phyloP scores from a whole-genome alignment of 805 yeast species.

The Myxozyma udenii region DNA sequence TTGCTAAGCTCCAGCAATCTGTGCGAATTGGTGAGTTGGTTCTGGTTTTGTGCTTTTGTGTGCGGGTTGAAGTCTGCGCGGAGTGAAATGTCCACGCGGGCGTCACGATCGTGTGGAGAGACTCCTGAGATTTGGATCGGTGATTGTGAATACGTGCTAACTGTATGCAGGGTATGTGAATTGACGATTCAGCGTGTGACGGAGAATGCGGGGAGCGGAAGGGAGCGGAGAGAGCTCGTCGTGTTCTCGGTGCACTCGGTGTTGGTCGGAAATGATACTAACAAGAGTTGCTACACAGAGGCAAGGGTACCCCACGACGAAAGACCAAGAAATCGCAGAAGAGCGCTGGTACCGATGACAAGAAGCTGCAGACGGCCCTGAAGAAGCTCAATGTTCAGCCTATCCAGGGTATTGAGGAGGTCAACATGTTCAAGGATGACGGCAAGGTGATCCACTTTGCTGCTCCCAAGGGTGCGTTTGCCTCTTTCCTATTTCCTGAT shows the following conservation, averaged over 20 bases:
- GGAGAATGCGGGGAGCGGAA: too few relatives aligned
- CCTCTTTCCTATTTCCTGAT: not conserved
- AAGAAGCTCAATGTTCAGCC: constrained; percentile 86
- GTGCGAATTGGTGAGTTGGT: constrained; percentile 67
- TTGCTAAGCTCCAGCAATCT: constrained; percentile 77
- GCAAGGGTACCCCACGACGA: constrained; percentile 73
- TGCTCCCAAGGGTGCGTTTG: constrained; percentile 62
- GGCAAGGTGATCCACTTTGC: constrained; percentile 94
- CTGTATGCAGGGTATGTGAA: too few relatives aligned
- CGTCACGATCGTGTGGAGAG: too few relatives aligned
- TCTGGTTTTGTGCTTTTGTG: not conserved
- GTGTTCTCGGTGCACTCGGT: too few relatives aligned
- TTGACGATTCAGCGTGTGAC: too few relatives aligned
- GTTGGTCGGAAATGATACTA: too few relatives aligned
- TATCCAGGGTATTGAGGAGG: constrained; percentile 89
- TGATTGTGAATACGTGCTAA: too few relatives aligned
- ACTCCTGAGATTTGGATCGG: too few relatives aligned
- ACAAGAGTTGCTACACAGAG: too few relatives aligned
- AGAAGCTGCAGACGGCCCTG: constrained; percentile 84
- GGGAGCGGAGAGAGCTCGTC: too few relatives aligned
- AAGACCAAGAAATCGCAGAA: constrained; percentile 70
- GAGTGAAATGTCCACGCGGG: too few relatives aligned
- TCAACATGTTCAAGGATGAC: constrained; percentile 95
- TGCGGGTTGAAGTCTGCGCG: not conserved
- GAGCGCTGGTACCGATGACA: constrained; percentile 75